phyloP scores from a whole-genome alignment of 768 basidiomycete genomes.

The Gyrodon lividus region DNA sequence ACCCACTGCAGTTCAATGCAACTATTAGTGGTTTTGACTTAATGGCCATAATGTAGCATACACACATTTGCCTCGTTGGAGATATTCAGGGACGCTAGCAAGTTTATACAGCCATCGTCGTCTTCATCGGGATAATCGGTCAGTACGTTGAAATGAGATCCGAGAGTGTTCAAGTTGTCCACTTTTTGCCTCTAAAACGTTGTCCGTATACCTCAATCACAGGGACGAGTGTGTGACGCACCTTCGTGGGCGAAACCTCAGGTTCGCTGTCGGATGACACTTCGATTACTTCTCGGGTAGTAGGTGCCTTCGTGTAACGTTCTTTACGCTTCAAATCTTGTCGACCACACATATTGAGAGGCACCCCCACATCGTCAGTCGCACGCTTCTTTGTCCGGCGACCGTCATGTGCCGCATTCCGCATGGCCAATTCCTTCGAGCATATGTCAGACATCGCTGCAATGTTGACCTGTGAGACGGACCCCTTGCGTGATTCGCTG shows the following conservation, averaged over 20 bases:
- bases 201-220: not conserved
- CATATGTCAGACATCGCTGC: slow-evolving; percentile 7
- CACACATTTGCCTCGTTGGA: slow-evolving; percentile 30
- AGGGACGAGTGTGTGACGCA: slow-evolving; percentile 2
- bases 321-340: slow-evolving; percentile 25
- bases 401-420: slow-evolving; percentile 9
- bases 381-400: slow-evolving; percentile 23
- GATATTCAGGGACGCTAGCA: slow-evolving; percentile 29
- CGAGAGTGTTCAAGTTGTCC: not conserved
- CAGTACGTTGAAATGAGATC: not conserved
- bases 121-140: slow-evolving; percentile 3
- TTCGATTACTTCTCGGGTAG: slow-evolving; percentile 16
- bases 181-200: slow-evolving; percentile 22
- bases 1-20: slow-evolving; percentile 21
- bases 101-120: slow-evolving; percentile 24
- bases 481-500: slow-evolving; percentile 25
- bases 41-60: not conserved
- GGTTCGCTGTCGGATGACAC: slow-evolving; percentile 32
- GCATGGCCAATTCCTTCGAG: slow-evolving; percentile 25
- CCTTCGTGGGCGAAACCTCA: slow-evolving; percentile 22
- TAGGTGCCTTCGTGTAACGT: not conserved
- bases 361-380: slow-evolving; percentile 17
- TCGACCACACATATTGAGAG: slow-evolving; percentile 6
- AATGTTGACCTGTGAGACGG: not conserved
- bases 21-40: slow-evolving; percentile 1